Conservation (phyloP, 805 yeast species). For the Martiniozyma abietophila region DNA sequence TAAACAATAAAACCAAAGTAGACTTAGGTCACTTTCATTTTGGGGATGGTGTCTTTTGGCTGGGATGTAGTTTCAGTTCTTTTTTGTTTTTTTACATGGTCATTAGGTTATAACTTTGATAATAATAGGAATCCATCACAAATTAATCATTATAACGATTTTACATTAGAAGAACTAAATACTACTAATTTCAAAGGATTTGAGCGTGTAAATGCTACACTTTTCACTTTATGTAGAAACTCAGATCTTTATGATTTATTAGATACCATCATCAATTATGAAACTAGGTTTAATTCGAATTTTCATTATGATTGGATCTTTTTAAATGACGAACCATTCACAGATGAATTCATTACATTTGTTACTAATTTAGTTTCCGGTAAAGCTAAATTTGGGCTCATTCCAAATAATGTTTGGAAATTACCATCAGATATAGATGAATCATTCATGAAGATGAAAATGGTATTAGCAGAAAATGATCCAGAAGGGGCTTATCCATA, state of each 20-base stretch:
- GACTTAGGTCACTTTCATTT: no score
- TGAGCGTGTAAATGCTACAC: slow-evolving; percentile 65
- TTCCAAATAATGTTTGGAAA: slow-evolving; percentile 59
- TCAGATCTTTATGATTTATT: slow-evolving; percentile 48
- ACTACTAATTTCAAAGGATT: no score
- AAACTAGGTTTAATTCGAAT: slow-evolving; percentile 53
- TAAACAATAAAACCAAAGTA: no score
- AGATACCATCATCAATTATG: slow-evolving; percentile 51
- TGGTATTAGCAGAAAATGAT: slow-evolving; percentile 16
- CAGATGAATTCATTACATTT: slow-evolving; percentile 41
- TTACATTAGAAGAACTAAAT: no score
- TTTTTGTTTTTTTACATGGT: no score
- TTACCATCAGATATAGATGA: slow-evolving; percentile 38
- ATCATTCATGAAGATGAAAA: slow-evolving; percentile 13
- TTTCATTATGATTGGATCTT: slow-evolving; percentile 75
- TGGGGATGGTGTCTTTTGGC: no score
- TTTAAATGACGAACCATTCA: slow-evolving; percentile 59
- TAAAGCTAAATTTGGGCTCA: slow-evolving; percentile 48
- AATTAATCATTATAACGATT: no score
- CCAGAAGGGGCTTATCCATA: slow-evolving; percentile 41
- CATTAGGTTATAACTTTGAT: no score
- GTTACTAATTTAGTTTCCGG: slow-evolving; percentile 51
- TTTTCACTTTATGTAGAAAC: slow-evolving; percentile 65
- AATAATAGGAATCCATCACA: no score
- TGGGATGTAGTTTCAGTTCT: no score